Base-by-base conservation (phyloP, 192 early-diverging fungal genomes). In the Funneliformis geosporum region DNA sequence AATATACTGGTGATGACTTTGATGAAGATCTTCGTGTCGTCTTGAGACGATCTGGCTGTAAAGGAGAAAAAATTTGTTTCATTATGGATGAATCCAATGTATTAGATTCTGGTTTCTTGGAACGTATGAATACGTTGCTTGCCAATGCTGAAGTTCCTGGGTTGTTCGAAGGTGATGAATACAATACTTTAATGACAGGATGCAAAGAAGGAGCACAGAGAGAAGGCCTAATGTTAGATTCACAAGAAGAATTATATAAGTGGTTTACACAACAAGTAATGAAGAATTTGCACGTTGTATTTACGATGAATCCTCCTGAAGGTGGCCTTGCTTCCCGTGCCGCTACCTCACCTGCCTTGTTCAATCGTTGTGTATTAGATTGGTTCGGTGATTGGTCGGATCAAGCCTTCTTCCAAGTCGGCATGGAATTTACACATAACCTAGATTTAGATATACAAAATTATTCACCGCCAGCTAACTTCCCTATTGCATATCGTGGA, bases 321-420 rank as follows among this genome's bases (percentile, higher is more conserved):
- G 94, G 89, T 25, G 96, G 95, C 33, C 87, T 99, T 23, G 95
- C 94, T 5, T 92, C 93, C 23, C 92, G 96, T 40, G 96, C 97
- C 0, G 97, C 98, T 21, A 99, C 98, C 5, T 98, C 96, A 12
- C 98, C 98, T 43, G 98, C 98, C 18, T 89, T 99, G 85, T 99
- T 99, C 92, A 99, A 99, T 82, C 95, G 98, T 82, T 99, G 98
- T 87, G 98, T 99, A 60, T 85, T 99, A 38, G 96, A 99, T 87
- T 99, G 98, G 98, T 98, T 99, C 67, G 98, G 98, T 69, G 98
- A 99, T 84, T 99, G 98, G 98, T 92, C 95, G 0, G 93, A 96
- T 81, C 96, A 98, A 82, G 98, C 97, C 2, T 95, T 99, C 84
- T 97, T 91, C 90, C 98, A 99, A 87, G 98, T 99, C 39, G 98